These are phyloP conservation scores for Coemansia sp. DNA, from an alignment of 192 early-diverging fungal genomes.

Conservation along the genomic window DNA sequence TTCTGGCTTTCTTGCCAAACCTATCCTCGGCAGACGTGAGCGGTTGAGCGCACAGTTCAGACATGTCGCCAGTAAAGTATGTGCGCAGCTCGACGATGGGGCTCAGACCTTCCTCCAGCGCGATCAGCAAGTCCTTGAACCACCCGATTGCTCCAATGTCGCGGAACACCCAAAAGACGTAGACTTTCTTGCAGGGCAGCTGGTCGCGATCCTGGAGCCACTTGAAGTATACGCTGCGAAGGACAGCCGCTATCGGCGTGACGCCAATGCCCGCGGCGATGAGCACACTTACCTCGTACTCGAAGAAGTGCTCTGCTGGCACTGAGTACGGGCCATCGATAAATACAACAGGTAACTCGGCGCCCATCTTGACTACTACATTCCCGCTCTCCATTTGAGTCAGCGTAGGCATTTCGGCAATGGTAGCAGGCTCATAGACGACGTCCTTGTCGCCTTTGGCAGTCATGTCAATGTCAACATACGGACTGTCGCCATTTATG, in stretches of 20 bases:
- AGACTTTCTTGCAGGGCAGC: slow-evolving; percentile 65
- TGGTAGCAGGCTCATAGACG: too few species aligned
- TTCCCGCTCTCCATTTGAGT: slow-evolving; percentile 4
- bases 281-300: slow-evolving; percentile 69
- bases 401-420: background rate
- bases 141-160: slow-evolving; percentile 75
- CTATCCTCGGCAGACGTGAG: slow-evolving; percentile 38
- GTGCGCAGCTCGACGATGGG: slow-evolving; percentile 70
- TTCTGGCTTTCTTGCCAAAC: slow-evolving; percentile 61
- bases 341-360: slow-evolving; percentile 58
- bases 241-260: slow-evolving; percentile 74
- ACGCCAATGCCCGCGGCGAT: slow-evolving; percentile 85
- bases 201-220: slow-evolving; percentile 61
- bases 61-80: slow-evolving; percentile 70
- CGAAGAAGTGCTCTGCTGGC: slow-evolving; percentile 76
- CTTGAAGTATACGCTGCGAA: slow-evolving; percentile 76
- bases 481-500: slow-evolving; percentile 29
- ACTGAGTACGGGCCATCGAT: slow-evolving; percentile 77
- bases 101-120: slow-evolving; percentile 64
- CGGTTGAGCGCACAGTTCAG: slow-evolving; percentile 47
- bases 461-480: slow-evolving; percentile 39
- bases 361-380: slow-evolving; percentile 18
- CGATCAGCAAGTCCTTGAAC: slow-evolving; percentile 77
- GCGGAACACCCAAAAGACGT: slow-evolving; percentile 81
- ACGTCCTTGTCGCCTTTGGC: slow-evolving; percentile 11